Evolutionary conservation across 2,329 filamentous ascomycete species (phyloP).

Genomic region (Hypoxylon sp.): DNA sequence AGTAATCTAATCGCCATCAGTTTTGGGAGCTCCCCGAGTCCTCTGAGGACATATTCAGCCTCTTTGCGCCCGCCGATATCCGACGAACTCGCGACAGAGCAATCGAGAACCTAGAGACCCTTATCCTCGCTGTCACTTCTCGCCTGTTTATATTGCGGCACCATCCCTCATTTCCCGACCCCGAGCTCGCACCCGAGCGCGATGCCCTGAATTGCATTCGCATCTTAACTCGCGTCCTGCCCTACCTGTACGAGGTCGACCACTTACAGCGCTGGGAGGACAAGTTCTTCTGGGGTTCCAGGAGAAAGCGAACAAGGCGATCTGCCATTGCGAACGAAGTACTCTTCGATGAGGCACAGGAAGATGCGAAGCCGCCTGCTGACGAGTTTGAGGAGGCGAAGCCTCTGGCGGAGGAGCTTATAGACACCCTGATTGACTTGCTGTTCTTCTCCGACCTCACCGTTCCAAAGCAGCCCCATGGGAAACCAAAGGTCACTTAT

Average conservation of each 20-base stretch:
- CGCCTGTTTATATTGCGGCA: slow-evolving; percentile 86
- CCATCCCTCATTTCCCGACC: slow-evolving; percentile 91
- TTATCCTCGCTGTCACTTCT: slow-evolving; percentile 86
- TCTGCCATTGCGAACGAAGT: slow-evolving; percentile 79
- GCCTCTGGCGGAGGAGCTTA: slow-evolving; percentile 90
- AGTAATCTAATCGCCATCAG: slow-evolving; percentile 61
- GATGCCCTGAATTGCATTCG: slow-evolving; percentile 97
- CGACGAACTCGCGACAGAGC: slow-evolving; percentile 88
- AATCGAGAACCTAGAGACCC: slow-evolving; percentile 89
- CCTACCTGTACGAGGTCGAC: slow-evolving; percentile 93
- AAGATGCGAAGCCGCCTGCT: slow-evolving; percentile 62
- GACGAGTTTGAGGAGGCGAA: slow-evolving; percentile 85
- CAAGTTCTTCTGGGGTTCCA: slow-evolving; percentile 88
- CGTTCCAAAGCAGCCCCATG: slow-evolving; percentile 78
- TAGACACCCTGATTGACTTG: slow-evolving; percentile 89
- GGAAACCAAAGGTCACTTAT: slow-evolving; percentile 86
- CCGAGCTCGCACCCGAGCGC: slow-evolving; percentile 82
- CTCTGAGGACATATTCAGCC: slow-evolving; percentile 94
- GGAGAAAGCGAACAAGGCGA: slow-evolving; percentile 78
- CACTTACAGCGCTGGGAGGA: slow-evolving; percentile 88
- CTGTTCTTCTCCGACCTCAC: slow-evolving; percentile 95
- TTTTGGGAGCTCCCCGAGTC: slow-evolving; percentile 99
- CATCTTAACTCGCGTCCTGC: slow-evolving; percentile 88
- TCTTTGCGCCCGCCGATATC: slow-evolving; percentile 91
- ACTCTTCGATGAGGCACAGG: slow-evolving; percentile 83